phyloP scores from a whole-genome alignment of 176 grass and related monocot genomes.

The Carex littledalei region DNA sequence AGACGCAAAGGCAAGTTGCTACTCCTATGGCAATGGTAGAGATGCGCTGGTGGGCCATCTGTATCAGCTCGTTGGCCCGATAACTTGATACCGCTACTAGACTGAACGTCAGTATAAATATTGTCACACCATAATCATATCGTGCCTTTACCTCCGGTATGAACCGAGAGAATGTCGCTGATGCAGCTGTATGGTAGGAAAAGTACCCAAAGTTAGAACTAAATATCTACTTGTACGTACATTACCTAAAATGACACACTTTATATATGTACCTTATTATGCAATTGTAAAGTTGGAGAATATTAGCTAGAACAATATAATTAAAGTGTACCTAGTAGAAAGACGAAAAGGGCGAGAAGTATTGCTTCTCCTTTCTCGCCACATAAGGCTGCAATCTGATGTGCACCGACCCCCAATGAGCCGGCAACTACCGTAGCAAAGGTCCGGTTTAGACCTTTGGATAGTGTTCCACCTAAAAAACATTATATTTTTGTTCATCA shows the following conservation, averaged over 20 bases:
- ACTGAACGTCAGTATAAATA: conserved; percentile 97
- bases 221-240: not conserved
- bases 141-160: conserved; percentile 88
- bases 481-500: not conserved
- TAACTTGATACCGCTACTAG: conserved; percentile 92
- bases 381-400: conserved; percentile 43
- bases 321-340: conserved; percentile 46
- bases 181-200: conserved; percentile 39
- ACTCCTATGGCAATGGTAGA: conserved; percentile 77
- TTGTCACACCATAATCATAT: conserved; percentile 92
- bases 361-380: conserved; percentile 58
- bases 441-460: conserved; percentile 56
- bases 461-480: conserved; percentile 64
- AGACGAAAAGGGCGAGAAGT: conserved; percentile 61
- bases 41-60: conserved; percentile 68
- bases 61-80: conserved; percentile 61
- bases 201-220: not conserved
- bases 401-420: conserved; percentile 63
- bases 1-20: conserved; percentile 57
- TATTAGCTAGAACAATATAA: not conserved
- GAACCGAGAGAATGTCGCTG: conserved; percentile 84
- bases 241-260: not conserved
- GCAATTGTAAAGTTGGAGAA: not conserved
- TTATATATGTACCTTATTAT: not conserved
- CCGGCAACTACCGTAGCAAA: conserved; percentile 60